phyloP scores from a whole-genome alignment of 768 basidiomycete genomes.

The Panus rudis region DNA sequence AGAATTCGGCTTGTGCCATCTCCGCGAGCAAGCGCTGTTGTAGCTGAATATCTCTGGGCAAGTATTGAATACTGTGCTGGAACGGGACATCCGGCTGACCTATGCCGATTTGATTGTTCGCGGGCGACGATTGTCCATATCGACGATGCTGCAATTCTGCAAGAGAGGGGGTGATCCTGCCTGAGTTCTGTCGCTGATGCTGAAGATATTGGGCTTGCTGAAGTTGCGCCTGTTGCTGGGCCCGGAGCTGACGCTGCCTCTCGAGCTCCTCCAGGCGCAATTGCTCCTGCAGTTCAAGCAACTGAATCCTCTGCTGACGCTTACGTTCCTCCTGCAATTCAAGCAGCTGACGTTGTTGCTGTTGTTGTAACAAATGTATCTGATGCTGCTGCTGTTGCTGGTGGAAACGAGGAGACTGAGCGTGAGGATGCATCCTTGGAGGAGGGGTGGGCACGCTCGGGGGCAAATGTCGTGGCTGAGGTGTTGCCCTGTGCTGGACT shows the following conservation, averaged over 20 bases:
- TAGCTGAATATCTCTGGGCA: constrained; percentile 60
- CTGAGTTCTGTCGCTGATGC: constrained; percentile 38
- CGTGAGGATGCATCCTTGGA: constrained; percentile 65
- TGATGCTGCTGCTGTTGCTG: constrained; percentile 71
- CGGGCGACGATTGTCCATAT: constrained; percentile 37
- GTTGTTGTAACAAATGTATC: constrained; percentile 56
- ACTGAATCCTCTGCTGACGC: constrained; percentile 26
- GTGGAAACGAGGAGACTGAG: constrained; percentile 75
- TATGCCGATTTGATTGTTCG: constrained; percentile 8
- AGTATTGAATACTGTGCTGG: constrained; percentile 47
- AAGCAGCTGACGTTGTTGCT: constrained; percentile 31
- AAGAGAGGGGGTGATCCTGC: constrained; percentile 32
- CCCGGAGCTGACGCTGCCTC: constrained; percentile 43
- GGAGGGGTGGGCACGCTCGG: constrained; percentile 49
- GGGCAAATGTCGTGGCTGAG: constrained; percentile 13
- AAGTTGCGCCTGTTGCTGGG: constrained; percentile 37
- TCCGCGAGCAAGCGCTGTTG: constrained; percentile 75
- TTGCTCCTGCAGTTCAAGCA: constrained; percentile 58
- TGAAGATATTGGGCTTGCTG: constrained; percentile 32
- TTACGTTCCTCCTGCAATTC: constrained; percentile 26
- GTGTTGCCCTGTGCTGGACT: constrained; percentile 27
- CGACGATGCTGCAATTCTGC: constrained; percentile 44
- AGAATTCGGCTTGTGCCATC: constrained; percentile 62
- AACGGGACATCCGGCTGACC: constrained; percentile 27
- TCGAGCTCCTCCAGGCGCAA: constrained; percentile 58